Evolutionary conservation across 1,284 basidiomycete genomes (phyloP), one percentile per base, ranked within the genome.

Genomic region (Cerrena zonata): DNA sequence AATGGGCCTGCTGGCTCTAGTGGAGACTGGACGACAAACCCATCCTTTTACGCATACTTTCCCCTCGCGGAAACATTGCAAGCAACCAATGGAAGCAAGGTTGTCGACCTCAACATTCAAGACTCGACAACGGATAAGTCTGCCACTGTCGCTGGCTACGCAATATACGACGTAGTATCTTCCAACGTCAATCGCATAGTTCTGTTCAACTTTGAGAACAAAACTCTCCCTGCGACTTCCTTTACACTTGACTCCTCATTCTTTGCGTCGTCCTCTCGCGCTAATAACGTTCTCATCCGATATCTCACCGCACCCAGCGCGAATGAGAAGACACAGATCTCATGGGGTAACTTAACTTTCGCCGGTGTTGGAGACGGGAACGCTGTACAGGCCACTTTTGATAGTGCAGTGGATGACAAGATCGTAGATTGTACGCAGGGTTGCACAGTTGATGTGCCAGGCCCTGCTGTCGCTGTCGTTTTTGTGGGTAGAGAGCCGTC

Each of bases 171-270:
- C 50, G 68, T 71, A 5, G 40, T 49, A 26, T 68, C 72, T 53
- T 63, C 60, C 24, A 64, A 59, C 54, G 71, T 65, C 52, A 68
- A 58, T 60, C 75, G 65, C 54, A 59, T 82, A 2, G 77, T 78
- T 4, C 64, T 88, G 38, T 79, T 86, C 71, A 88, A 86, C 64
- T 85, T 73, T 58, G 69, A 68, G 44, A 75, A 78, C 45, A 50
- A 51, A n/a, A 65, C 67, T 2, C 61, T 61, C 24, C 55, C 50
- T 26, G 62, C 62, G 22, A 58, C 63, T 5, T 66, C 67, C 21
- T 72, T 71, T 53, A 61, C 55, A 2, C 59, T 74, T 41, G 72
- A 71, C n/a, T 53, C 61, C 10, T 58, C 58, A 12, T 49, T 62
- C 48, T 46, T 62, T 51, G 48, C 54, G 40, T 43, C 53, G n/a